These are phyloP conservation scores for Dioscorea alata DNA, from an alignment of 106 monocot species.

Conservation along the genomic window DNA sequence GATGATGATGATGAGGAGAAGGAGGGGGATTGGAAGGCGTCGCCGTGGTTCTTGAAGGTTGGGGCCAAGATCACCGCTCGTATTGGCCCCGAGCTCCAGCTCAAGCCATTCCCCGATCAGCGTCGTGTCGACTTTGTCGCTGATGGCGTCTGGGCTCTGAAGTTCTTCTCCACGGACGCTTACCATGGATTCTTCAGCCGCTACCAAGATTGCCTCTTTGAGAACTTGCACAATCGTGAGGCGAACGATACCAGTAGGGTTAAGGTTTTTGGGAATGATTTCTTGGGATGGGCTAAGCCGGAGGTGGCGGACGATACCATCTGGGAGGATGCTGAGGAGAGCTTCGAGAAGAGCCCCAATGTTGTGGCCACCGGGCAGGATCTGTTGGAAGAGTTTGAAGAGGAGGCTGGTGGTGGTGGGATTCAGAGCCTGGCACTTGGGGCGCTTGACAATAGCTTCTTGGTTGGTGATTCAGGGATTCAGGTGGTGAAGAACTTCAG, in stretches of 20 bases:
- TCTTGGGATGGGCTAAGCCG: conserved; percentile 82
- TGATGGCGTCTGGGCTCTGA: conserved; percentile 89
- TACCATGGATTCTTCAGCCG: conserved; percentile 42
- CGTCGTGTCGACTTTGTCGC: conserved; percentile 83
- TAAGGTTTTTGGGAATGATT: conserved; percentile 84
- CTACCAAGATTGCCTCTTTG: conserved; percentile 67
- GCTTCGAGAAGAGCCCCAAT: conserved; percentile 30
- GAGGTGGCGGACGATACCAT: conserved; percentile 72
- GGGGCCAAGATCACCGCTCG: conserved; percentile 53
- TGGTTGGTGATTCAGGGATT: conserved; percentile 67
- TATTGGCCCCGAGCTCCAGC: conserved; percentile 59
- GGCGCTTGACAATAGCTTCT: conserved; percentile 69
- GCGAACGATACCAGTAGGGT: conserved; percentile 46
- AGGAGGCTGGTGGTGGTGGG: conserved; percentile 42
- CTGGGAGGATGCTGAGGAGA: conserved; percentile 80
- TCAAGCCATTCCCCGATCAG: conserved; percentile 78
- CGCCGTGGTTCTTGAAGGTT: conserved; percentile 64
- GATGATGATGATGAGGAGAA: conserved; percentile 1
- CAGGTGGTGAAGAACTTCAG: conserved; percentile 83
- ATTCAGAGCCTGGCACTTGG: conserved; percentile 84
- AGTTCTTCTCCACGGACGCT: conserved; percentile 35
- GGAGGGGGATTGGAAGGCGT: conserved; percentile 12
- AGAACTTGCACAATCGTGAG: conserved; percentile 61
- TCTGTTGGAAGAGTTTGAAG: conserved; percentile 69
- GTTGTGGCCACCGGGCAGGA: conserved; percentile 7